Evolutionary conservation across 1,284 basidiomycete species (phyloP).

Genomic region (Ganoderma sp.): DNA sequence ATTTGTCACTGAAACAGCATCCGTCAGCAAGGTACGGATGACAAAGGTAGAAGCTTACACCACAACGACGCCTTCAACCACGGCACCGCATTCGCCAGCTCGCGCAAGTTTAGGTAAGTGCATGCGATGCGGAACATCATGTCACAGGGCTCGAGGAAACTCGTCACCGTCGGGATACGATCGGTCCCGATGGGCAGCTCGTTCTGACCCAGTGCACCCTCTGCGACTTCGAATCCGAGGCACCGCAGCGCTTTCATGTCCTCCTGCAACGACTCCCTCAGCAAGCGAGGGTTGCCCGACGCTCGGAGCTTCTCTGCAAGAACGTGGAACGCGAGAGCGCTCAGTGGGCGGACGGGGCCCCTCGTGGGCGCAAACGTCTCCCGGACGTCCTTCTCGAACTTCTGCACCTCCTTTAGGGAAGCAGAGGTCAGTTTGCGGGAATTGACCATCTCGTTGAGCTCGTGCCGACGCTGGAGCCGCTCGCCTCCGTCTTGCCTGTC

Average conservation of each 20-base stretch:
- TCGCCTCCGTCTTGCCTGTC: constrained; percentile 30
- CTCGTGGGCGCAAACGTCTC: constrained; percentile 21
- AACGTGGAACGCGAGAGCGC: constrained; percentile 25
- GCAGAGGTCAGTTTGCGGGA: constrained; percentile 2
- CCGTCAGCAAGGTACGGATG: background rate
- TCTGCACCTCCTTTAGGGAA: constrained; percentile 17
- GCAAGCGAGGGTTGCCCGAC: constrained; percentile 11
- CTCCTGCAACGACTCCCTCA: constrained; percentile 21
- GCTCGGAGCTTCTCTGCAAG: constrained; percentile 25
- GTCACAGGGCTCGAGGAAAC: constrained; percentile 24
- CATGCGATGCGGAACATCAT: constrained; percentile 29
- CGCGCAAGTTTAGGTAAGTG: constrained; percentile 20
- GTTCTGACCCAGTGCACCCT: constrained; percentile 1
- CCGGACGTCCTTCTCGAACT: constrained; percentile 23
- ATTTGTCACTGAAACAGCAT: constrained; percentile 19
- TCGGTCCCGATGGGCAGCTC: constrained; percentile 21
- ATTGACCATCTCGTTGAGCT: constrained; percentile 16
- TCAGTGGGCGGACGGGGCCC: constrained; percentile 23
- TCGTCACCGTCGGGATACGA: constrained; percentile 26
- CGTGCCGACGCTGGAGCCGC: constrained; percentile 21
- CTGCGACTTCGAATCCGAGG: constrained; percentile 21
- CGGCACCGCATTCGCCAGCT: constrained; percentile 19
- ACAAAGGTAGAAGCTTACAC: constrained; percentile 18
- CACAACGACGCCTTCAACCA: constrained; percentile 28
- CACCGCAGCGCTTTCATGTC: constrained; percentile 24